Evolutionary conservation across 176 grass and related monocot species (phyloP).

Genomic region (bread wheat (Triticum aestivum)): DNA sequence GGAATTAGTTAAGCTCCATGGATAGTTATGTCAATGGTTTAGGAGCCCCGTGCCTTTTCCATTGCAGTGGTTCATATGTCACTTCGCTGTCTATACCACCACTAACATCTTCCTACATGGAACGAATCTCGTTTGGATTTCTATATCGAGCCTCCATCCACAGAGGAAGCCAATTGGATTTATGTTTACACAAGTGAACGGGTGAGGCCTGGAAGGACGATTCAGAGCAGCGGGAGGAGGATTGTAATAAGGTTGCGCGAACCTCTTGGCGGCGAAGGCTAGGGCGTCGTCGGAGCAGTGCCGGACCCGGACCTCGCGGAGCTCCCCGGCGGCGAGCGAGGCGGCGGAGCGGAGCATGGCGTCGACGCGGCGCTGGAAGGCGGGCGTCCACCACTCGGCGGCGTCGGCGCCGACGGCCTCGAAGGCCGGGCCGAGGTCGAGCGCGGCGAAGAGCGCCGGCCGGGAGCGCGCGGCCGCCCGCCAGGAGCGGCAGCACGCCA

Average conservation of each 20-base stretch:
- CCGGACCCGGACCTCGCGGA: constrained; percentile 54
- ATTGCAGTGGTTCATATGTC: too few species aligned
- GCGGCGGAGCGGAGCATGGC: constrained; percentile 71
- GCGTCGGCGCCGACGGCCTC: constrained; percentile 41
- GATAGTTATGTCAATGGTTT: too few species aligned
- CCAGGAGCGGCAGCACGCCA: constrained; percentile 80
- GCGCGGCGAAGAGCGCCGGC: constrained; percentile 43
- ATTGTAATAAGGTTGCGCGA: neutral
- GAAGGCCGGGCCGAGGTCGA: constrained; percentile 72
- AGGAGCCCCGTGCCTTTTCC: too few species aligned
- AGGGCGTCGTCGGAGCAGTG: constrained; percentile 83
- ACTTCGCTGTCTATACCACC: too few species aligned
- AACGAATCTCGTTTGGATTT: too few species aligned
- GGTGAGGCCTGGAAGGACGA: too few species aligned
- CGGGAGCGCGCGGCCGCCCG: constrained; percentile 54
- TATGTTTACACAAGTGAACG: too few species aligned
- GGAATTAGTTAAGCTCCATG: too few species aligned
- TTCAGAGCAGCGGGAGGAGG: neutral
- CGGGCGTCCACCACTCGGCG: constrained; percentile 82
- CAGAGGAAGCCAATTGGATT: too few species aligned
- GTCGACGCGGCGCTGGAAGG: constrained; percentile 86
- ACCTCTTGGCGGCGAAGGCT: constrained; percentile 67
- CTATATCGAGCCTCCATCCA: too few species aligned
- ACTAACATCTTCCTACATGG: too few species aligned
- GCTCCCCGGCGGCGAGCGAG: constrained; percentile 48